Conservation (phyloP, 257 asterid species). For the Solanum ossicruentum region DNA sequence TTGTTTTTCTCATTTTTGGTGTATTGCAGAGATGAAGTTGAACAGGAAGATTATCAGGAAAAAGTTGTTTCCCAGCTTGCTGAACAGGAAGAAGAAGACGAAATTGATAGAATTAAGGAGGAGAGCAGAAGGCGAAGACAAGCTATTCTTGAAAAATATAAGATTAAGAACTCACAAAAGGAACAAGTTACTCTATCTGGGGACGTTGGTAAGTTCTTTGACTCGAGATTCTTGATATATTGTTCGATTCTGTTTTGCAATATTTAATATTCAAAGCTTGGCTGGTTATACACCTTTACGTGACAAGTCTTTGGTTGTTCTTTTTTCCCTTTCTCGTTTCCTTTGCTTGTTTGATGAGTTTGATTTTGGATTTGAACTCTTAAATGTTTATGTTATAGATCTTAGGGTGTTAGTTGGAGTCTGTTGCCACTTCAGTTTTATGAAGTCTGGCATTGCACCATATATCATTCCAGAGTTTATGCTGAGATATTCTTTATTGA, state of each 20-base stretch:
- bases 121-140: slow-evolving; percentile 85
- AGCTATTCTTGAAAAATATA: slow-evolving; percentile 87
- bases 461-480: neutral
- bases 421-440: neutral
- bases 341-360: neutral
- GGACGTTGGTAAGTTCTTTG: slow-evolving; percentile 15
- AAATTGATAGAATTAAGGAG: slow-evolving; percentile 76
- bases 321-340: neutral
- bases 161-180: slow-evolving; percentile 27
- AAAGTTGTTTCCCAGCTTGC: slow-evolving; percentile 58
- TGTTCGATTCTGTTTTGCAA: neutral
- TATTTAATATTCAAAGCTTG: neutral
- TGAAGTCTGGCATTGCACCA: neutral
- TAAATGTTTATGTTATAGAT: neutral
- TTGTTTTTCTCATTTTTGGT: slow-evolving; percentile 4
- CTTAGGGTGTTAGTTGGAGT: neutral
- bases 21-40: slow-evolving; percentile 54
- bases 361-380: neutral
- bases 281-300: neutral
- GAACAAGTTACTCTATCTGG: slow-evolving; percentile 18
- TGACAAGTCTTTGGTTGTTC: neutral
- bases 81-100: slow-evolving; percentile 79
- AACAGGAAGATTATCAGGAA: slow-evolving; percentile 69
- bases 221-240: neutral
- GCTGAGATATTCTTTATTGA: neutral